A percentile compares a stretch with the other conserved stretches of the same genome.
Conservation (phyloP, 2,329 filamentous ascomycete species). For the Graphiopsis chlorocephala region DNA sequence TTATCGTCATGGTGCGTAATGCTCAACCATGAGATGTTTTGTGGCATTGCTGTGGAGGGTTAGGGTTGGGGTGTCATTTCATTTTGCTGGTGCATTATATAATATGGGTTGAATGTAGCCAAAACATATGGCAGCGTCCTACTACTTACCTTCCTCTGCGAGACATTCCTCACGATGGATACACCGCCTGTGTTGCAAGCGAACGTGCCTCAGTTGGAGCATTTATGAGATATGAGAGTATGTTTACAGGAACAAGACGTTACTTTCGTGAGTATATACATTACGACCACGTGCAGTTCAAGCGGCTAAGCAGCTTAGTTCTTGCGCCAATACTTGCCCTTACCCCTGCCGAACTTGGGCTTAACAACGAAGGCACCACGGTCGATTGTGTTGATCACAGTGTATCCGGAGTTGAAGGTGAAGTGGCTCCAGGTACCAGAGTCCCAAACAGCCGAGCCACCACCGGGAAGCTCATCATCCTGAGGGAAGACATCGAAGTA, state of each 20-base stretch:
- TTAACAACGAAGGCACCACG: conserved; percentile 51
- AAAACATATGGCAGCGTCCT: too few species aligned
- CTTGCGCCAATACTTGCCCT: conserved; percentile 16
- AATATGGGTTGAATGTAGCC: too few species aligned
- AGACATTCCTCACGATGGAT: neutral
- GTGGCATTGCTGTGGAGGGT: too few species aligned
- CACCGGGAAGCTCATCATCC: conserved; percentile 43
- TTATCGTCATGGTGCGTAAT: too few species aligned
- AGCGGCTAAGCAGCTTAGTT: neutral
- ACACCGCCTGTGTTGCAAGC: neutral
- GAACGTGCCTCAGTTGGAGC: neutral
- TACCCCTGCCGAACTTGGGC: conserved; percentile 19
- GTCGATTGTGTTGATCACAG: conserved; percentile 55
- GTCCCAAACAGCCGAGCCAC: conserved; percentile 23
- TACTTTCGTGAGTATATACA: conserved; percentile 2
- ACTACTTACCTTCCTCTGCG: too few species aligned
- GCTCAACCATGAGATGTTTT: too few species aligned
- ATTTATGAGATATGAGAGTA: neutral
- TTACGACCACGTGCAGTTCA: neutral
- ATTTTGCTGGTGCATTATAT: too few species aligned
- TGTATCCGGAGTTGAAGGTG: conserved; percentile 50
- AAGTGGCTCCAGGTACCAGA: conserved; percentile 49
- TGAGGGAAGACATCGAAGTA: conserved; percentile 54
- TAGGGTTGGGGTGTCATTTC: too few species aligned
- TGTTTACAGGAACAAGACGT: neutral